Percentiles rank a stretch among this genome's conserved stretches.
These are phyloP conservation scores for Paraphoma chrysanthemicola DNA, from an alignment of 2,329 filamentous ascomycete species.

Conservation along the genomic window DNA sequence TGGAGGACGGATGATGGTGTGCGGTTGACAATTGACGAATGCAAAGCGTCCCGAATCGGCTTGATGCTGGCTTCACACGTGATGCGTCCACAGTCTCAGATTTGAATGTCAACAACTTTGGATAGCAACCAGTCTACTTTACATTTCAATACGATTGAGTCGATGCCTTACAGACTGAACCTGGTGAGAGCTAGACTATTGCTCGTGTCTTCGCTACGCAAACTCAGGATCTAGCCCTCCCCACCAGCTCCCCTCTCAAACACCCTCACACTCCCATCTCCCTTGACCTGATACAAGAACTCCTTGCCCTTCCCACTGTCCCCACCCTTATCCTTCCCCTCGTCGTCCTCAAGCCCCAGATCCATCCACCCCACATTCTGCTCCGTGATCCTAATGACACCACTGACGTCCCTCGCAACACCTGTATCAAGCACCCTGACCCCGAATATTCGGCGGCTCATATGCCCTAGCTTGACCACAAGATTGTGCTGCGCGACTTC, in stretches of 20 bases:
- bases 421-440: slow-evolving; percentile 83
- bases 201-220: no score
- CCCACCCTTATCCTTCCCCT: slow-evolving; percentile 29
- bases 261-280: slow-evolving; percentile 80
- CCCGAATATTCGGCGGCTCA: slow-evolving; percentile 73
- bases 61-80: no score
- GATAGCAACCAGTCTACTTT: no score
- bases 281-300: slow-evolving; percentile 79
- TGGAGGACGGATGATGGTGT: no score
- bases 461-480: slow-evolving; percentile 74
- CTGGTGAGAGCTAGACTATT: no score
- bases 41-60: no score
- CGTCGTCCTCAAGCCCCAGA: slow-evolving; percentile 25
- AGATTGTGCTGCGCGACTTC: slow-evolving; percentile 57
- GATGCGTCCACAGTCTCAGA: no score
- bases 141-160: no score
- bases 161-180: no score
- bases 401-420: slow-evolving; percentile 88
- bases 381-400: slow-evolving; percentile 77
- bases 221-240: slow-evolving; percentile 6
- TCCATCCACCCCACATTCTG: slow-evolving; percentile 39
- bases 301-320: slow-evolving; percentile 64
- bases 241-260: slow-evolving; percentile 75
- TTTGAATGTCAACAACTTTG: no score
- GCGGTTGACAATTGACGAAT: no score